Conservation (phyloP, 2,329 filamentous ascomycete genomes). For the Talaromyces marneffei region DNA sequence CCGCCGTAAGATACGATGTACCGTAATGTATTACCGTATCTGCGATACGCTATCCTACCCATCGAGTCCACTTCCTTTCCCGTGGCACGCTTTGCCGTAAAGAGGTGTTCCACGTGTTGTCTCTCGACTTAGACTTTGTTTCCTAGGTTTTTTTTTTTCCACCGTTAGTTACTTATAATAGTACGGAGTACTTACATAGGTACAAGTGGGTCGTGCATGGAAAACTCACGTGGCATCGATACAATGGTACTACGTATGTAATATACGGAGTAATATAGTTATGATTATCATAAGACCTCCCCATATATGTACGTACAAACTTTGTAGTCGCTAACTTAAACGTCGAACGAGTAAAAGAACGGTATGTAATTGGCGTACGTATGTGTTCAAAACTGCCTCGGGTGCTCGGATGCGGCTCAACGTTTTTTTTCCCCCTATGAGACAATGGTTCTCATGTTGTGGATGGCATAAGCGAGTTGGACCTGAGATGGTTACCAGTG, state of each 20-base stretch:
- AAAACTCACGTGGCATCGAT: background rate
- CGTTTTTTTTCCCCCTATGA: background rate
- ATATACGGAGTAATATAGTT: background rate
- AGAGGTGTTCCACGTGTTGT: background rate
- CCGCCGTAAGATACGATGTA: background rate
- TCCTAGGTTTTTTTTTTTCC: background rate
- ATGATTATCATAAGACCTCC: background rate
- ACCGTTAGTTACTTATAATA: no score
- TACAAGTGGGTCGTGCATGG: background rate
- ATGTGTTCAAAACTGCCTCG: background rate
- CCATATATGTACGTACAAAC: background rate
- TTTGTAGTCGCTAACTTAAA: no score
- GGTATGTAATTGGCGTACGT: background rate
- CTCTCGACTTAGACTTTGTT: background rate
- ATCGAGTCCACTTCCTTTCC: background rate
- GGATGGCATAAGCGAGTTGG: background rate
- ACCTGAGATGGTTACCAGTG: background rate
- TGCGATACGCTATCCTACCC: background rate
- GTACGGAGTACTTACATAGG: background rate
- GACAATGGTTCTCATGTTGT: background rate
- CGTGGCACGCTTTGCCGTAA: background rate
- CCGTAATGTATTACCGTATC: background rate
- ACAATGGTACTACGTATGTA: background rate
- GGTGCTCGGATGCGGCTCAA: background rate
- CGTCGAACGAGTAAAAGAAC: background rate